Evolutionary conservation across 805 yeast species (phyloP), one percentile per base, ranked within the genome.

Genomic region (Deakozyma indianensis): DNA sequence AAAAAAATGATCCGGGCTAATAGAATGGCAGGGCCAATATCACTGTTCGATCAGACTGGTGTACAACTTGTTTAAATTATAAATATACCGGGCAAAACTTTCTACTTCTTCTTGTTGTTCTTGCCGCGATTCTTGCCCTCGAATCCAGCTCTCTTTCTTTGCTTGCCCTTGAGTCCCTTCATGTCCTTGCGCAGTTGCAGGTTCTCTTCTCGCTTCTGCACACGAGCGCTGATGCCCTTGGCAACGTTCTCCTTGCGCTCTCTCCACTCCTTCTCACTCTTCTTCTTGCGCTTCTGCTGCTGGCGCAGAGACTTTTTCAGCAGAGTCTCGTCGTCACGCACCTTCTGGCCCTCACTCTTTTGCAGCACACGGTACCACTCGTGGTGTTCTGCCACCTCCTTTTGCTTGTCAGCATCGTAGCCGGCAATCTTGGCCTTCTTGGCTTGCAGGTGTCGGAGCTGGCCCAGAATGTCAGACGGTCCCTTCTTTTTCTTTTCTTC

Each of bases 191-290:
- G 77, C 42, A 84, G 77, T 59, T 80, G 78, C 61, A 92, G 70
- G 59, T 92, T 92, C 55, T 86, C 95, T 56, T 88, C 95, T 63
- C 97, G 78, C 70, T 92, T 82, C 67, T 86, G 84, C 51, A 75
- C 78, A 56, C 82, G 81, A 16, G 80, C 83, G 42, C 78, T 72
- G 44, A 83, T 79, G 32, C 80, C 78, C 53, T 80, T 83, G 48
- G 76, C 75, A 14, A 92, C 95, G 29, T 73, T 73, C 54, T 80
- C 83, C 60, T 83, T 80, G 53, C 99, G 76, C 44, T 90, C 96
- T 52, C 68, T 74, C 99, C 99, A 92, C 63, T 90, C 95, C 44
- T 77, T 68, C 56, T 86, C 95, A 47, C 94, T 81, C 68, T 80
- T 84, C 57, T 83, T 74, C 69, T 92, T 92, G 58, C 74, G 73